Conservation (phyloP, 2,329 filamentous ascomycete species). For the Mariannaea sp. region DNA sequence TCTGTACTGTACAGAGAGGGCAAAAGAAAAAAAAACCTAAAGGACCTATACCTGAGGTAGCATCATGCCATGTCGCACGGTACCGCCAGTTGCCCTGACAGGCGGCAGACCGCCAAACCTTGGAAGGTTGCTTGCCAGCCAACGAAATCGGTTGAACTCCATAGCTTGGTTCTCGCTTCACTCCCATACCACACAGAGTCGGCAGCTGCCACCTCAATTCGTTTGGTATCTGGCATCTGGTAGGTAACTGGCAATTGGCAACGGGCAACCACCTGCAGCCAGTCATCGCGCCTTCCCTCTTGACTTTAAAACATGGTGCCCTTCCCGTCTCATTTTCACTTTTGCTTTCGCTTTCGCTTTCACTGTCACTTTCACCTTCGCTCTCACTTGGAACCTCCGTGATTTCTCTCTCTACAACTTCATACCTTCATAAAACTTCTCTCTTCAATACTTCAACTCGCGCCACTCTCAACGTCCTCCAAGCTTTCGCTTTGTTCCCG, state of each 20-base stretch:
- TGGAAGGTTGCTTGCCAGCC: background rate
- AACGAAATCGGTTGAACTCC: background rate
- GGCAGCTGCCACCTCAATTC: constrained; percentile 7
- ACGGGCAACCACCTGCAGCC: constrained; percentile 27
- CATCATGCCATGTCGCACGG: constrained; percentile 22
- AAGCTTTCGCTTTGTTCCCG: constrained; percentile 25
- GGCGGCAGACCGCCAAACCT: constrained; percentile 5
- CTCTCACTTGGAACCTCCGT: constrained; percentile 9
- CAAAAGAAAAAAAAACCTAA: no score
- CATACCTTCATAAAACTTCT: constrained; percentile 27
- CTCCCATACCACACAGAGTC: background rate
- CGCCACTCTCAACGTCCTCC: constrained; percentile 13
- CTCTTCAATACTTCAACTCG: constrained; percentile 23
- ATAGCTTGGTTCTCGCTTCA: constrained; percentile 9
- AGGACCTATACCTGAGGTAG: no score
- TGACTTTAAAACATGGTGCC: constrained; percentile 34
- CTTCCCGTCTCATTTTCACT: constrained; percentile 29
- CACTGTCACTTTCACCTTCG: constrained; percentile 32
- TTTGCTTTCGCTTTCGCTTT: constrained; percentile 14
- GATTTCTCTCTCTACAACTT: constrained; percentile 30
- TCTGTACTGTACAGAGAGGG: no score
- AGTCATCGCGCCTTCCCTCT: constrained; percentile 29
- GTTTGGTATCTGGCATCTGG: constrained; percentile 3
- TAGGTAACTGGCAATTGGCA: background rate
- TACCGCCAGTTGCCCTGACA: constrained; percentile 14